Base-by-base conservation (phyloP, 768 basidiomycete species). In the Coprinopsis strossmayeri region DNA sequence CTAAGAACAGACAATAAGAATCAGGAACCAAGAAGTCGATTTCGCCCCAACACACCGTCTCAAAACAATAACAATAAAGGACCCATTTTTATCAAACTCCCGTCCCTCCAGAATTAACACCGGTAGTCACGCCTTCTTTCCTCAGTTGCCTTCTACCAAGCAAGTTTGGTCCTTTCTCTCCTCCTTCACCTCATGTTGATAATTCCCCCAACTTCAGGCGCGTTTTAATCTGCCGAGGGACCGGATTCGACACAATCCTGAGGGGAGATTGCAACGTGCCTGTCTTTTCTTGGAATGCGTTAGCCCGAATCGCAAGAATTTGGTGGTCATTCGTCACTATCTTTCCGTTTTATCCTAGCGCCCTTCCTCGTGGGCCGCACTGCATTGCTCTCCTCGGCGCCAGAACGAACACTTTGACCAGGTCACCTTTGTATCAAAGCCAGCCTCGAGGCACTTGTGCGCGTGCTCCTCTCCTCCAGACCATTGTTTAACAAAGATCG, bases 101-200 rank as follows among this genome's bases (percentile, higher is more conserved):
- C 40, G 21, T 26, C 23, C 23, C 23, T 45, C 45, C 23, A 23
- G 32, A 45, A 51, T 45, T 51, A 30, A 30, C 34, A n/a, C 50
- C 50, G 50, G 50, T 12, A 46, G 43, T 46, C 50, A 40, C 50
- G 39, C 27, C 27, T 11, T 28, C 26, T 32, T 45, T 37, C 32
- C n/a, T 41, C 30, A 11, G 18, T 53, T 60, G 44, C 56, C 53
- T 2, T 27, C 44, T 55, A 57, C 10, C 55, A 47, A 1, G 37
- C 41, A 26, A 53, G 34, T 18, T 18, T 45, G 7, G 24, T 42
- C 30, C 30, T 17, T 47, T 48, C 40, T 45, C 45, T 3, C 30
- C n/a, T 20, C 13, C 37, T 18, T 34, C 35, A n/a, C 17, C 42
- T 45, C 45, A 39, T 51, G 50, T 51, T 32, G 18, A 34, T 23